These are phyloP conservation scores for Rhododendron ferrugineum DNA, from an alignment of 148 eudicot species.

Conservation along the genomic window DNA sequence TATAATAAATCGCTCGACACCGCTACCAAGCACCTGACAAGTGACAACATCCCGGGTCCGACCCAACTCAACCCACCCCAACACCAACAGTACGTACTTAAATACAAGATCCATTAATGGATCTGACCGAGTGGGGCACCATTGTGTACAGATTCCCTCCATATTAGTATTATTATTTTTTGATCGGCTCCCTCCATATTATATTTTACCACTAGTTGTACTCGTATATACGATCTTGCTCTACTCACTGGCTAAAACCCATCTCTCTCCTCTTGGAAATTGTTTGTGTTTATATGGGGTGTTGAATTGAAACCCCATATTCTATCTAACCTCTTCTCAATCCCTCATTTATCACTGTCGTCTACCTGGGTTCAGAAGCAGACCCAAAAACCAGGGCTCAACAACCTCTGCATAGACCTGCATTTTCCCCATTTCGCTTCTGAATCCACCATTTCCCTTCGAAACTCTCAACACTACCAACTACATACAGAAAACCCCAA, in stretches of 20 bases:
- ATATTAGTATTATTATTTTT: no score
- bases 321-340: not conserved
- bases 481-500: not conserved
- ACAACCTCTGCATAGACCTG: not conserved
- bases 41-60: no score
- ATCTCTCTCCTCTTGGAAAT: not conserved
- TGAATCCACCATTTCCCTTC: not conserved
- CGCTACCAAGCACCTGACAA: no score
- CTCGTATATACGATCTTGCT: not conserved
- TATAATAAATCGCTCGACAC: no score
- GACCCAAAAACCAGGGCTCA: not conserved
- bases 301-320: not conserved
- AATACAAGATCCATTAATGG: not conserved
- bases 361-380: conserved; percentile 2
- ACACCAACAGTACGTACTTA: not conserved
- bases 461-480: not conserved
- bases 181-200: not conserved
- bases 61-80: not conserved
- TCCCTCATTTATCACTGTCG: not conserved
- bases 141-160: not conserved
- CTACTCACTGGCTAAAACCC: not conserved
- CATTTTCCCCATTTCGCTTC: not conserved
- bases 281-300: not conserved
- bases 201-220: not conserved
- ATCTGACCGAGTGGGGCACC: not conserved